phyloP scores from a whole-genome alignment of 2,329 filamentous ascomycete species.

The Decorospora gaudefroyi region DNA sequence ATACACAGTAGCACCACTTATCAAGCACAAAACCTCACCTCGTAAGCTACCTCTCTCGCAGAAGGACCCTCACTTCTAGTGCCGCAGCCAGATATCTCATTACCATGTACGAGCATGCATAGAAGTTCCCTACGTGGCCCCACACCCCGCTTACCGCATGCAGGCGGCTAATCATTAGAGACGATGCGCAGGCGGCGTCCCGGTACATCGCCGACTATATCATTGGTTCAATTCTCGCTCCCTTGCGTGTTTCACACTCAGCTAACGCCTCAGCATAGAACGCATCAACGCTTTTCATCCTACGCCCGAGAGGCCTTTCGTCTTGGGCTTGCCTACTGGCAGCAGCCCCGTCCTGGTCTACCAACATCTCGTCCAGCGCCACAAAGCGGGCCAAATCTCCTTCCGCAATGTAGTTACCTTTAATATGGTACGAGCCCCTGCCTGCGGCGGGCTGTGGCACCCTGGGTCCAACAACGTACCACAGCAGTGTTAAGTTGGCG shows the following conservation, averaged over 20 bases:
- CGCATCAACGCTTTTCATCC: constrained; percentile 79
- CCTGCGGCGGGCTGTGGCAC: constrained; percentile 15
- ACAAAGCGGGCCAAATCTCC: constrained; percentile 75
- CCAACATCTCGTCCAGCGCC: constrained; percentile 70
- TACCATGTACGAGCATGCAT: constrained; percentile 44
- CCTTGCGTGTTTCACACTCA: constrained; percentile 27
- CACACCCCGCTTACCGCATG: constrained; percentile 35
- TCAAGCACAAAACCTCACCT: too few relatives aligned
- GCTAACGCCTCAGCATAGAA: constrained; percentile 54
- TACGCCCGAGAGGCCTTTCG: constrained; percentile 73
- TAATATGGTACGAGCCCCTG: constrained; percentile 70
- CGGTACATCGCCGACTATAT: constrained; percentile 81
- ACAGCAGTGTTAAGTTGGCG: constrained; percentile 24
- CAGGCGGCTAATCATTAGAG: constrained; percentile 84
- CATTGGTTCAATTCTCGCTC: constrained; percentile 58
- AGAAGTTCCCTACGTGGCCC: constrained; percentile 11
- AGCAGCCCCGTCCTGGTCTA: constrained; percentile 81
- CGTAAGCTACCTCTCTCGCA: too few relatives aligned
- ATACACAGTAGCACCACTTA: too few relatives aligned
- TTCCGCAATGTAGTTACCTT: constrained; percentile 90
- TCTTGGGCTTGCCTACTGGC: constrained; percentile 81
- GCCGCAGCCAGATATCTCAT: too few relatives aligned
- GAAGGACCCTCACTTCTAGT: too few relatives aligned
- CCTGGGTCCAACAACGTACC: constrained; percentile 23
- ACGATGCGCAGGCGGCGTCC: constrained; percentile 70